Conservation (phyloP, 139 green algal genomes). For the Tetraselmis chui region DNA sequence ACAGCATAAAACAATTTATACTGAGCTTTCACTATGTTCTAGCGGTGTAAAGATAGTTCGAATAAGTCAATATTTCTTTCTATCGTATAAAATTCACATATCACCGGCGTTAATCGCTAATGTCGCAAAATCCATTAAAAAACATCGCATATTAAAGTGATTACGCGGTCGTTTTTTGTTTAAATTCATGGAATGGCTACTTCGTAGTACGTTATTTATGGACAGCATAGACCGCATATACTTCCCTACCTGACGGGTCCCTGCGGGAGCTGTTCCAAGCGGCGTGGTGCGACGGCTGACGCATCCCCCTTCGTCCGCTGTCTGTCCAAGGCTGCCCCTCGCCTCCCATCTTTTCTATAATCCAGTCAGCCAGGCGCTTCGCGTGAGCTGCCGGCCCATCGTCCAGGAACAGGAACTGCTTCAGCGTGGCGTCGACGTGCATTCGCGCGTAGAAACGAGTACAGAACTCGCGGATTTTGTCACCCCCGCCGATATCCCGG, state of each 20-base stretch:
- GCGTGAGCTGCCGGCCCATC: not conserved
- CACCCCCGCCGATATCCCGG: not conserved
- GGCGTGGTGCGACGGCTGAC: not conserved
- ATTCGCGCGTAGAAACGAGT: not conserved
- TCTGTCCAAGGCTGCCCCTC: not conserved
- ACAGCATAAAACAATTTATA: too few species aligned
- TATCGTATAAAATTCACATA: too few species aligned
- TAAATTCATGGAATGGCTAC: too few species aligned
- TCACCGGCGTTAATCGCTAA: too few species aligned
- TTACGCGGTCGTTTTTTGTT: too few species aligned
- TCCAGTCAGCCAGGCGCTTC: not conserved
- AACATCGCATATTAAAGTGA: too few species aligned
- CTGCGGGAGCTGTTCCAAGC: not conserved
- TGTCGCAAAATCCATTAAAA: too few species aligned
- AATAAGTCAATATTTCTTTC: too few species aligned
- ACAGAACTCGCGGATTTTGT: not conserved
- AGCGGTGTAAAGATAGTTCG: too few species aligned
- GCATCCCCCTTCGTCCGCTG: not conserved
- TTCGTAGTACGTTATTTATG: too few species aligned
- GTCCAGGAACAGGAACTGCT: not conserved
- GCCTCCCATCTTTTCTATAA: not conserved
- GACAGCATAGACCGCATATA: too few species aligned
- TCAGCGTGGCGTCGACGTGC: not conserved
- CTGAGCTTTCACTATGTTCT: too few species aligned
- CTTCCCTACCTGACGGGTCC: not conserved